A percentile compares a stretch with the other conserved stretches of the same genome.
Conservation (phyloP, 2,329 filamentous ascomycete species). For the Fusarium pseudograminearum region DNA sequence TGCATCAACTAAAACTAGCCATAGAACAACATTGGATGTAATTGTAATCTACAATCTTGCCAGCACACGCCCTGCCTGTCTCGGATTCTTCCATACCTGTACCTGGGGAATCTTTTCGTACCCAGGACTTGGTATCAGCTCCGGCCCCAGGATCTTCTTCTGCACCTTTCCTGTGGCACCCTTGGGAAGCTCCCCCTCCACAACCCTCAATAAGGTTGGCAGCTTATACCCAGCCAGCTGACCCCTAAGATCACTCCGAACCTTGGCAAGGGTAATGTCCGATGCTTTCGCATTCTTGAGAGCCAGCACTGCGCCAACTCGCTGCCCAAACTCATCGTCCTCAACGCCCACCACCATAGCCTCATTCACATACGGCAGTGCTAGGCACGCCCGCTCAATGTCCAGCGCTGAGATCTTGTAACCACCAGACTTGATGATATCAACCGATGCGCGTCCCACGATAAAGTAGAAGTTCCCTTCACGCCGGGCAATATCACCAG, state of each 20-base stretch:
- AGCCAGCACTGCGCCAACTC: neutral
- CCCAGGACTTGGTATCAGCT: neutral
- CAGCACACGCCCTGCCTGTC: neutral
- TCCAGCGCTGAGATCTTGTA: slow-evolving; percentile 3
- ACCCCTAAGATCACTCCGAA: neutral
- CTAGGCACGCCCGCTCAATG: neutral
- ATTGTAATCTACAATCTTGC: neutral
- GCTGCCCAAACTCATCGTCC: neutral
- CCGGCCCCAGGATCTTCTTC: neutral
- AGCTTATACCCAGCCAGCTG: neutral
- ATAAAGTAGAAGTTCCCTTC: slow-evolving; percentile 2
- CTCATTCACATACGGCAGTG: neutral
- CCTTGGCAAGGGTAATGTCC: neutral
- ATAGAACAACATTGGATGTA: accelerated
- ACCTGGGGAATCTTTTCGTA: neutral
- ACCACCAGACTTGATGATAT: slow-evolving; percentile 1
- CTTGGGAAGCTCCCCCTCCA: neutral
- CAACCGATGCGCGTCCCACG: slow-evolving; percentile 3
- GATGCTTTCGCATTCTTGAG: neutral
- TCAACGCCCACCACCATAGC: neutral
- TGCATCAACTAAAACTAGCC: neutral
- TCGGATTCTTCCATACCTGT: neutral
- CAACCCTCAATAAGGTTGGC: neutral
- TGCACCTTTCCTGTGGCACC: neutral
- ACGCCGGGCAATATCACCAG: neutral